These are phyloP conservation scores for Eutrema yunnanense DNA, from an alignment of 345 rosid genomes.

Conservation along the genomic window DNA sequence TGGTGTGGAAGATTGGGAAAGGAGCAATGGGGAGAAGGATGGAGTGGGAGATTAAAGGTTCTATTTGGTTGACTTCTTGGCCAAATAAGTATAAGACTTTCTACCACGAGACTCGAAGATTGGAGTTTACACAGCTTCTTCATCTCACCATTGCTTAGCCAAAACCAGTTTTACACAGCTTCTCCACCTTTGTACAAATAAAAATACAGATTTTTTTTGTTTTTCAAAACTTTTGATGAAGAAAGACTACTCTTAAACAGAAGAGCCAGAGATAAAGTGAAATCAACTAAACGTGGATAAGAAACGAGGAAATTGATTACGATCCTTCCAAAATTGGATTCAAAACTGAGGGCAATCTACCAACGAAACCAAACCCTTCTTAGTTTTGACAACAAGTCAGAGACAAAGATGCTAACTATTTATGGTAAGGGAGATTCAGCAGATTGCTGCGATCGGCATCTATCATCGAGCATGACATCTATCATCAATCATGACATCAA, in stretches of 20 bases:
- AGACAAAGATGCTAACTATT: conserved; percentile 11
- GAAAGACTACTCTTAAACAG: not conserved
- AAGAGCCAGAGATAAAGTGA: not conserved
- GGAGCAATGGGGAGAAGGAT: conserved; percentile 48
- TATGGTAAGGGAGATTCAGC: conserved; percentile 13
- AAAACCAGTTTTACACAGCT: conserved; percentile 40
- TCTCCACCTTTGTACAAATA: not conserved
- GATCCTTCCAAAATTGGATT: not conserved
- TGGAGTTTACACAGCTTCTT: conserved; percentile 62
- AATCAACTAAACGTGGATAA: not conserved
- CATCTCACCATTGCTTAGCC: conserved; percentile 42
- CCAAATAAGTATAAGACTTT: conserved; percentile 68
- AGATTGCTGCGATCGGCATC: conserved; percentile 9
- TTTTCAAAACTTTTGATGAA: not conserved
- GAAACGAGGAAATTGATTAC: not conserved
- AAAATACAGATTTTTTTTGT: not conserved
- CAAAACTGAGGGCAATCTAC: not conserved
- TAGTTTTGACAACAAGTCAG: conserved; percentile 2
- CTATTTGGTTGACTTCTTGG: conserved; percentile 90
- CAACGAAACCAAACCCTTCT: not conserved
- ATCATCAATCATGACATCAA: conserved; percentile 8
- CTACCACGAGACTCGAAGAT: conserved; percentile 64
- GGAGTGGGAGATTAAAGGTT: conserved; percentile 78
- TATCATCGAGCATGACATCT: not conserved
- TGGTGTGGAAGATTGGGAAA: conserved; percentile 65